Base-by-base conservation (phyloP, 2,329 filamentous ascomycete genomes). In the Colletotrichum sp. region DNA sequence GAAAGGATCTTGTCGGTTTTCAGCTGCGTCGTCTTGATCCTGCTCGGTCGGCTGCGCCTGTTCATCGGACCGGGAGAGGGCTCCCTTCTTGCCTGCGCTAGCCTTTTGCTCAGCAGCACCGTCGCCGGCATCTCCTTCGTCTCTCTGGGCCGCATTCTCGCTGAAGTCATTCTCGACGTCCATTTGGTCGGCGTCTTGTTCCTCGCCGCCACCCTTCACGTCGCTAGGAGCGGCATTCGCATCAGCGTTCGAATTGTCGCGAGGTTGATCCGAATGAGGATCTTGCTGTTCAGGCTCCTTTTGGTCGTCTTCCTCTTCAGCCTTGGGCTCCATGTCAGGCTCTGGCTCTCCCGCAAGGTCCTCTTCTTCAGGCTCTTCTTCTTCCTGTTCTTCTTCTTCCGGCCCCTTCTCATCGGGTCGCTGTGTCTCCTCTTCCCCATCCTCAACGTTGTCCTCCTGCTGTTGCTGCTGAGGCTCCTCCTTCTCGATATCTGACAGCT, bases 1-100 rank as follows among this genome's bases (percentile, higher is more conserved):
- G 89, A 98, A 98, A 2, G 96, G 94, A 79, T 97, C 92, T 61
- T 88, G 86, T 67, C 91, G 84, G 7, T 82, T 80, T 52, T 84
- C 85, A 70, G 86, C 84, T 13, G 85, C 83, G 13, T 87, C 85
- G 69, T 90, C 87, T 52, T 85, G 82, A 32, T 86, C 82, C 63
- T 84, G 80, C 8, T 89, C 86, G n/a, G 86, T 83, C 6, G 86
- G 84, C n/a, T 80, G 80, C 52, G 83, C 81, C 34, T 85, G 81
- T 26, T 91, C 87, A 70, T 89, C 87, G 13, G 86, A 84, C 52
- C 86, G 85, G 3, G 90, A 89, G 21, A 88, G 84, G 9, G 85
- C 87, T 15, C 92, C 93, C 78, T 94, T 91, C 80, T 92, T 91
- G n/a, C 92, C 91, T 30, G 91, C 87, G 5, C 90, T 90, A 30